Evolutionary conservation across 176 grass and related monocot species (phyloP).

Genomic region (Phoenix dactylifera): DNA sequence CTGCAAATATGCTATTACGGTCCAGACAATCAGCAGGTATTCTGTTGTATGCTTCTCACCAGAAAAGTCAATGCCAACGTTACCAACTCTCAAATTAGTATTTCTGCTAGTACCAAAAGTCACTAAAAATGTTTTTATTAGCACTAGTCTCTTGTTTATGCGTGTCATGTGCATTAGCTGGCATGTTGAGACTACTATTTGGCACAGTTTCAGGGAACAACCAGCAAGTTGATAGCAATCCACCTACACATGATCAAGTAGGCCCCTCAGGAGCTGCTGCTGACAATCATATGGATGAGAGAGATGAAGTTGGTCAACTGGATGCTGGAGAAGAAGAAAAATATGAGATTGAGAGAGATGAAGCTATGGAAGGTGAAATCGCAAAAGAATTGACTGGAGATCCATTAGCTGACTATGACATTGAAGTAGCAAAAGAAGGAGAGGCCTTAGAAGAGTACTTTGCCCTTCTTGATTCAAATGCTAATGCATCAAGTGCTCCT

Average conservation of each 20-base stretch:
- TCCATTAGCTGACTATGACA: constrained; percentile 74
- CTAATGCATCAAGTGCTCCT: not conserved
- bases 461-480: constrained; percentile 44
- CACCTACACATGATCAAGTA: constrained; percentile 15
- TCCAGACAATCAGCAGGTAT: constrained; percentile 9
- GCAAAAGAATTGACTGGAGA: constrained; percentile 60
- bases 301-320: not conserved
- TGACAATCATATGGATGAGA: not conserved
- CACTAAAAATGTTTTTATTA: no score
- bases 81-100: not conserved
- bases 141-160: not conserved
- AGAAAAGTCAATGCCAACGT: not conserved
- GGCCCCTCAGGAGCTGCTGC: constrained; percentile 7
- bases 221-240: constrained; percentile 12
- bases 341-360: constrained; percentile 31
- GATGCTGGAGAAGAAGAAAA: constrained; percentile 11
- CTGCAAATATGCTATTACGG: constrained; percentile 6
- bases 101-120: constrained; percentile 13
- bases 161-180: not conserved
- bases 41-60: not conserved
- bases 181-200: not conserved
- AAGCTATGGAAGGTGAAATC: constrained; percentile 58
- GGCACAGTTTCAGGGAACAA: constrained; percentile 1
- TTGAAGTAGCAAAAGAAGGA: constrained; percentile 66
- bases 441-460: constrained; percentile 73